A percentile compares a stretch with the other conserved stretches of the same genome.
phyloP scores from a whole-genome alignment of 345 rosid species.

The Ceriops decandra region DNA sequence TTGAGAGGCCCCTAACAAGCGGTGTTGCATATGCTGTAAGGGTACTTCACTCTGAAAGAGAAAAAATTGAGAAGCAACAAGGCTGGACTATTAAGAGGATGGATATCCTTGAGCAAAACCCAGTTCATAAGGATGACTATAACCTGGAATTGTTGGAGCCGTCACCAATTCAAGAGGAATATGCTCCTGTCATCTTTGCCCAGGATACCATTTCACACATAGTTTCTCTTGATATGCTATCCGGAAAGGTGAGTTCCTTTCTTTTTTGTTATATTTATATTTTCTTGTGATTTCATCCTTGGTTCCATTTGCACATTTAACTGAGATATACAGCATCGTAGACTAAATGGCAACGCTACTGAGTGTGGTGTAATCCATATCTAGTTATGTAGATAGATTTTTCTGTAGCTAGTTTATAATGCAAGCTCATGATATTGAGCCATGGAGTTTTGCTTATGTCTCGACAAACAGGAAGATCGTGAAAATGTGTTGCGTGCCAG shows the following conservation, averaged over 20 bases:
- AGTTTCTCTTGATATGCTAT: slow-evolving; percentile 86
- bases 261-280: slow-evolving; percentile 3
- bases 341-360: no score
- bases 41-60: slow-evolving; percentile 88
- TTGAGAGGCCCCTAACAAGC: slow-evolving; percentile 97
- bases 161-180: slow-evolving; percentile 82
- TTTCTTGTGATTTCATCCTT: neutral
- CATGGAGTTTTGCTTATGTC: slow-evolving; percentile 9
- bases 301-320: neutral
- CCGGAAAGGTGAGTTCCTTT: slow-evolving; percentile 69
- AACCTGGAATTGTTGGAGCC: slow-evolving; percentile 58
- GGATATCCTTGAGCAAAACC: slow-evolving; percentile 66
- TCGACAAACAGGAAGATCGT: slow-evolving; percentile 74
- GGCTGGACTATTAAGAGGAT: slow-evolving; percentile 90
- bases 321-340: no score
- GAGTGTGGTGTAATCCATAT: neutral
- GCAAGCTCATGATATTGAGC: slow-evolving; percentile 1
- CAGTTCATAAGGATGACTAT: slow-evolving; percentile 75
- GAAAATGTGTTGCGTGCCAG: slow-evolving; percentile 88
- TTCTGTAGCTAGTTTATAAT: neutral
- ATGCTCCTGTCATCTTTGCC: slow-evolving; percentile 98
- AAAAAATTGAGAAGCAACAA: slow-evolving; percentile 84
- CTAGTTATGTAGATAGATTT: slow-evolving; percentile 2
- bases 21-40: slow-evolving; percentile 96
- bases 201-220: slow-evolving; percentile 91